These are phyloP conservation scores for Lathyrus sativus DNA, from an alignment of 306 rosid species.

Conservation along the genomic window DNA sequence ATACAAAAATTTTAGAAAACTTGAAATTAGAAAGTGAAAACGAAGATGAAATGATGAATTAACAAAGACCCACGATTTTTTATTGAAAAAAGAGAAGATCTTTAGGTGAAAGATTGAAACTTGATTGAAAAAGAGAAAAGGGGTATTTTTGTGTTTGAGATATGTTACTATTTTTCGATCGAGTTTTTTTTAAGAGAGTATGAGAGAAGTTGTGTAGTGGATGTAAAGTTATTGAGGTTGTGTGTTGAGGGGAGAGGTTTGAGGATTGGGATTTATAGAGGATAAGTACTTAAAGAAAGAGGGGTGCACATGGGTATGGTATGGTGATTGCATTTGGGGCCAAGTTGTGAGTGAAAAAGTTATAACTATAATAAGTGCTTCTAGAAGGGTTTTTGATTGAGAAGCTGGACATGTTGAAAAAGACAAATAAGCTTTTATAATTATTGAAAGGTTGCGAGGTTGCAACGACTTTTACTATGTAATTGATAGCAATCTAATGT, in stretches of 20 bases:
- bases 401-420: slow-evolving; percentile 14
- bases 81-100: slow-evolving; percentile 4
- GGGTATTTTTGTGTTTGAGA: not conserved
- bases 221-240: not conserved
- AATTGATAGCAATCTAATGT: not conserved
- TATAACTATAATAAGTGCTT: slow-evolving; percentile 11
- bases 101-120: slow-evolving; percentile 4
- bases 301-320: slow-evolving; percentile 22
- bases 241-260: not conserved
- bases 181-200: not conserved
- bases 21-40: not conserved
- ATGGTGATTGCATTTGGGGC: not conserved
- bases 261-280: slow-evolving; percentile 22
- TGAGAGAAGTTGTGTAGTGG: not conserved
- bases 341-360: slow-evolving; percentile 14
- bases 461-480: not conserved
- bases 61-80: slow-evolving; percentile 5
- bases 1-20: not conserved
- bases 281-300: slow-evolving; percentile 4
- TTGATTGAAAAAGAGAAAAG: slow-evolving; percentile 2
- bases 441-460: slow-evolving; percentile 1
- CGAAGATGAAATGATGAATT: not conserved
- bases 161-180: not conserved
- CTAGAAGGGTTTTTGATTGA: slow-evolving; percentile 38
- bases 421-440: not conserved